A percentile compares a stretch with the other conserved stretches of the same genome.
Evolutionary conservation across 257 asterid species (phyloP).

Genomic region (Avicennia marina): DNA sequence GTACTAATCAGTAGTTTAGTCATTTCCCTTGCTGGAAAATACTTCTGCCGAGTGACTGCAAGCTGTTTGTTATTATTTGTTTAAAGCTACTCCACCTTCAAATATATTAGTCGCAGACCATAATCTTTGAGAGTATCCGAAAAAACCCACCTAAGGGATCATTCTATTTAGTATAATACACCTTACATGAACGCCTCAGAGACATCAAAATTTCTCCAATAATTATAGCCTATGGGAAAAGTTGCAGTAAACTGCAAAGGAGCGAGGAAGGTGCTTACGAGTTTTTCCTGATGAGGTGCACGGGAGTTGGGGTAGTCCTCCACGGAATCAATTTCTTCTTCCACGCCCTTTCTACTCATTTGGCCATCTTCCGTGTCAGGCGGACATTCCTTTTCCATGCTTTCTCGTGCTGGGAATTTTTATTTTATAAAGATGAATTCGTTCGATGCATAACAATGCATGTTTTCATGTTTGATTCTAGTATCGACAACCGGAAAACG

Average conservation of each 20-base stretch:
- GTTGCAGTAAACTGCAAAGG: neutral
- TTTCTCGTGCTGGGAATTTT: neutral
- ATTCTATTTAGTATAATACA: no score
- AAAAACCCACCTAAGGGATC: no score
- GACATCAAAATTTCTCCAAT: neutral
- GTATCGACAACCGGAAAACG: no score
- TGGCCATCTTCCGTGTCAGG: conserved; percentile 51
- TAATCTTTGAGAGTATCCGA: no score
- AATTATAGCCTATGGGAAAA: neutral
- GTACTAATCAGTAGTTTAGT: no score
- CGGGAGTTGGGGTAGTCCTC: conserved; percentile 63
- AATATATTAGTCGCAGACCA: no score
- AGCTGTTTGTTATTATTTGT: no score
- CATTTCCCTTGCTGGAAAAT: no score
- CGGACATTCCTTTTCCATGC: neutral
- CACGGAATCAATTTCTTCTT: conserved; percentile 63
- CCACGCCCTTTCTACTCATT: conserved; percentile 43
- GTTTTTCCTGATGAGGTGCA: conserved; percentile 57
- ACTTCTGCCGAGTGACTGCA: no score
- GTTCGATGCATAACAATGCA: neutral
- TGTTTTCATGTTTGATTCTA: no score
- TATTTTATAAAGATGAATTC: neutral
- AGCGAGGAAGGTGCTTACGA: conserved; percentile 38
- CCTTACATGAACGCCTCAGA: no score
- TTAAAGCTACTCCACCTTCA: no score